Conservation (phyloP, 2,329 filamentous ascomycete species). For the Sporothrix brunneoviolacea region DNA sequence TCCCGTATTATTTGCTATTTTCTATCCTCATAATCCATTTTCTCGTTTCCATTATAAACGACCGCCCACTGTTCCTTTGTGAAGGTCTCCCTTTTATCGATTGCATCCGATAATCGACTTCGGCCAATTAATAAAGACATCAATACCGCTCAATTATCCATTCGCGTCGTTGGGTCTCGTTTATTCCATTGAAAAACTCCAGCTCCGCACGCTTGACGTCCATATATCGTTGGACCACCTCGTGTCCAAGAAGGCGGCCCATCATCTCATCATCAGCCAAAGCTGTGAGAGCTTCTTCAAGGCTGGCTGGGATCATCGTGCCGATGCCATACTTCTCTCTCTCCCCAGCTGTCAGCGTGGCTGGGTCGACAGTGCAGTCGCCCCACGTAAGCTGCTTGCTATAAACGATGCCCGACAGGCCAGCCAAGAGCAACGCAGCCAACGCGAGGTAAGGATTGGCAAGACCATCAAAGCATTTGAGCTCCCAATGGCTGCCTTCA, state of each 20-base stretch:
- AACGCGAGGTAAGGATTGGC: constrained; percentile 72
- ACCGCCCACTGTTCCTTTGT: constrained; percentile 2
- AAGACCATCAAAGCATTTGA: constrained; percentile 71
- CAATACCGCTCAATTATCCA: constrained; percentile 65
- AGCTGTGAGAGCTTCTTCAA: constrained; percentile 48
- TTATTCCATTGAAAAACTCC: constrained; percentile 43
- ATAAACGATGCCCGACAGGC: constrained; percentile 46
- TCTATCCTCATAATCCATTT: background rate
- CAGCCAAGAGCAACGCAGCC: constrained; percentile 53
- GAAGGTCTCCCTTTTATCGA: no score
- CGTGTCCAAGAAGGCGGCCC: constrained; percentile 37
- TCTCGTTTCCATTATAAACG: background rate
- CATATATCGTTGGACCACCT: constrained; percentile 50
- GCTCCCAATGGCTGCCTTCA: constrained; percentile 63
- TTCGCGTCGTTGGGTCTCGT: constrained; percentile 36
- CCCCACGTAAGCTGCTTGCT: constrained; percentile 38
- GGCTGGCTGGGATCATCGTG: constrained; percentile 44
- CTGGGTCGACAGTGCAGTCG: constrained; percentile 52
- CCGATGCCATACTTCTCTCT: constrained; percentile 46
- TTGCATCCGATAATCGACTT: no score
- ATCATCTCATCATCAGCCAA: constrained; percentile 44
- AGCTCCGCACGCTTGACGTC: constrained; percentile 54
- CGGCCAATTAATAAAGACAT: no score
- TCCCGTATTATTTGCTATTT: background rate
- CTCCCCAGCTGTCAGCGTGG: constrained; percentile 39